Evolutionary conservation across 2,329 filamentous ascomycete genomes (phyloP).

Genomic region (Ophiostoma ips): DNA sequence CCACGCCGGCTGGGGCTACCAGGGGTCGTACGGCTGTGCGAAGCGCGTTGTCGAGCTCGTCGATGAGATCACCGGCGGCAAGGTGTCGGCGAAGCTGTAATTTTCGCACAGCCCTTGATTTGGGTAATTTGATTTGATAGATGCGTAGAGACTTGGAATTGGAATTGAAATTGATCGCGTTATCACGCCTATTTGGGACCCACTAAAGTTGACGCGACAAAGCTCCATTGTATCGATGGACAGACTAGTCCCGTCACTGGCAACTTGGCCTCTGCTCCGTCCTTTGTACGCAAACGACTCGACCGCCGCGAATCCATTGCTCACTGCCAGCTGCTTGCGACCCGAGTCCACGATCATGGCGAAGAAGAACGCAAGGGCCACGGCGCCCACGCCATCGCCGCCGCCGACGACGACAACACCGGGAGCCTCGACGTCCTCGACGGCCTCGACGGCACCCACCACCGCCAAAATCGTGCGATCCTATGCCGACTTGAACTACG

Average conservation of each 20-base stretch:
- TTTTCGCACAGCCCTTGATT: too few relatives aligned
- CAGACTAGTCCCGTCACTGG: too few relatives aligned
- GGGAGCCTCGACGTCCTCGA: neutral
- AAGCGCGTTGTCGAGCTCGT: conserved; percentile 53
- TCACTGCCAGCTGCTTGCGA: too few relatives aligned
- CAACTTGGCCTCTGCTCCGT: too few relatives aligned
- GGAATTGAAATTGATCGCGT: neutral
- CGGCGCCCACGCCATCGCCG: neutral
- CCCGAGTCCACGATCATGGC: neutral
- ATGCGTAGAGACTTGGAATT: neutral
- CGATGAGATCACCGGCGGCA: conserved; percentile 35
- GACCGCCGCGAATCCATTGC: too few relatives aligned
- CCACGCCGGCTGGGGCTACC: conserved; percentile 66
- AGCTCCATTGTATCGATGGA: neutral
- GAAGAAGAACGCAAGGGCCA: neutral
- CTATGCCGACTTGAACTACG: too few relatives aligned
- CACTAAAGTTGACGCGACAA: neutral
- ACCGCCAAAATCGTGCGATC: too few relatives aligned
- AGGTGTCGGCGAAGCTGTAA: neutral
- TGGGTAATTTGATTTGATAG: neutral
- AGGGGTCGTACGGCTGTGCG: conserved; percentile 56
- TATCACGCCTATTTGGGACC: neutral
- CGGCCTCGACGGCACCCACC: neutral
- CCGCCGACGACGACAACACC: too few relatives aligned
- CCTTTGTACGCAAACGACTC: too few relatives aligned